Evolutionary conservation across 257 asterid species (phyloP), one percentile per base, ranked within the genome.

Genomic region (Cinchona pubescens): DNA sequence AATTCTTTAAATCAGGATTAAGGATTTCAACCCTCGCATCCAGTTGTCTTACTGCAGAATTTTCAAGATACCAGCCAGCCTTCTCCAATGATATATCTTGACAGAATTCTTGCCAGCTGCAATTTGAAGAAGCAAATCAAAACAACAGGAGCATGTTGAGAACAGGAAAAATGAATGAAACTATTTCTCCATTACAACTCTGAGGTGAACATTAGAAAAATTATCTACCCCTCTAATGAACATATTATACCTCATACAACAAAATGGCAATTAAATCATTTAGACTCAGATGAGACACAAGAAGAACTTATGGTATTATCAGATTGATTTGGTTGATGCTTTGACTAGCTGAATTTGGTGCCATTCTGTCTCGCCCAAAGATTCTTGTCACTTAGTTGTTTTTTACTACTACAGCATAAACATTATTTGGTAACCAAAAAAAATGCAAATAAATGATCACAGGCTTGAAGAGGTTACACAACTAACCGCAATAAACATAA

Each of bases 31-130:
- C 86, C n/a, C 65, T 82, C 32, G 70, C 56, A 76, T 48, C 69
- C 49, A 6, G 60, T 43, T 78, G 67, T 67, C 79, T 87, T 58
- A 74, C 80, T 21, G 73, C 77, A 70, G 79, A 80, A 77, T 72
- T 49, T 81, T 88, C 92, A 30, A 89, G 88, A 79, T 86, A 82
- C 96, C 95, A 90, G 76, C 90, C 80, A 32, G 90, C 96, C 79
- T 81, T 89, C 85, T 94, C 99, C 82, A 90, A 74, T 58, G 96
- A 86, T 56, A 86, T 85, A 82, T 90, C 97, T 89, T 79, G 85
- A 80, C 89, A 86, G 79, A 88, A 94, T 69, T 89, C 97, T 79
- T 83, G 80, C 97, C 98, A 94, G 48, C 98, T 94, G 88, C 82
- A 84, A 80, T 77, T 60, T 69, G 48, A 63, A 79, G 23, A 27